Evolutionary conservation across 352 stramenopile genomes (phyloP), one percentile per base, ranked within the genome.

Genomic region (Elongisporangium anandrum): DNA sequence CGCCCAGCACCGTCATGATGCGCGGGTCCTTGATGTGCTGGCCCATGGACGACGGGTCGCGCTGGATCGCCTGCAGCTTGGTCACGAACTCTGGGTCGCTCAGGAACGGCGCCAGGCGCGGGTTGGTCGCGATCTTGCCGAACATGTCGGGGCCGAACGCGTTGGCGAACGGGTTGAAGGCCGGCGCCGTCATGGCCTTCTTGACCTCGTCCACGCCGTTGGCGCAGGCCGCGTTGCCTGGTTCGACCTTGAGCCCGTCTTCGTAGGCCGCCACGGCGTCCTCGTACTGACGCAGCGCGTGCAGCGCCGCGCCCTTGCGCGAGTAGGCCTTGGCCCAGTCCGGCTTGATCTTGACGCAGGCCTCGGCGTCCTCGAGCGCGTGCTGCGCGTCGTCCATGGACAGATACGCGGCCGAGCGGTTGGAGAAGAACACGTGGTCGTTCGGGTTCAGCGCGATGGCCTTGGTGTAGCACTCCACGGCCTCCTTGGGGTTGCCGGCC

Each of bases 391-490:
- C 85, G 19, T 92, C 79, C 48, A 97, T 80, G 65, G 89, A 97
- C 53, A 99, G 72, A 66, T 99, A 99, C 29, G 98, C 97, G n/a
- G 97, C 97, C 58, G 94, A 99, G 39, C 97, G 90, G 81, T 99
- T 99, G 54, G 90, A 98, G 76, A 96, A 99, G 73, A 98, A 99
- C 13, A 99, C 92, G 74, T 99, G 93, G 74, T 99, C 98, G 63
- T 71, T 83, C 56, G 89, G 83, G 69, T 99, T 89, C 45, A 98
- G 62, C 41, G 91, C 90, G 64, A 99, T 99, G 56, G 97, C 97
- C 66, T 98, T 74, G 23, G 95, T 97, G 85, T 99, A 99, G 66
- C 88, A 92, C 57, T 95, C 77, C 39, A 99, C 98, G 26, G 98
- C 97, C 60, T 98, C 88, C 34, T 97, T 87, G 47, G 92, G 83